A percentile compares a stretch with the other conserved stretches of the same genome.
phyloP scores from a whole-genome alignment of 345 rosid genomes.

The Eutrema japonicum region DNA sequence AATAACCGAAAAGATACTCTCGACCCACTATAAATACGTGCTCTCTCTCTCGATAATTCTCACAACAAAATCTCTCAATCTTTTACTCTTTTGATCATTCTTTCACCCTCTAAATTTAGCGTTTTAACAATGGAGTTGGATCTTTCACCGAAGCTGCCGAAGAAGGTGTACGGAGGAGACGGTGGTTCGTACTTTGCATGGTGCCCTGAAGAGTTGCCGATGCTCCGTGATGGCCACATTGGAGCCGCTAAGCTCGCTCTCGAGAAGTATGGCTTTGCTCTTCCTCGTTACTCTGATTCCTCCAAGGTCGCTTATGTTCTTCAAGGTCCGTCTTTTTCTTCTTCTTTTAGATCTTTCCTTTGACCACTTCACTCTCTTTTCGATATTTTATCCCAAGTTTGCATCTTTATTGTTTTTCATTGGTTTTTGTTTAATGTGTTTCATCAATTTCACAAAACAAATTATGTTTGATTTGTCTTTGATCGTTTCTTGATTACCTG shows the following conservation, averaged over 20 bases:
- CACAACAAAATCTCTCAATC: slow-evolving; percentile 8
- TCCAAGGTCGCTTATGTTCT: slow-evolving; percentile 90
- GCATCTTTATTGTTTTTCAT: neutral
- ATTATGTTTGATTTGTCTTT: too few relatives aligned
- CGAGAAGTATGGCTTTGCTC: slow-evolving; percentile 78
- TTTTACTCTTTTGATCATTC: too few relatives aligned
- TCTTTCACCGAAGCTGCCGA: slow-evolving; percentile 73
- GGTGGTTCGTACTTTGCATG: slow-evolving; percentile 86
- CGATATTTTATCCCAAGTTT: neutral
- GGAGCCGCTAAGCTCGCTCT: slow-evolving; percentile 92
- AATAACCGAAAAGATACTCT: neutral
- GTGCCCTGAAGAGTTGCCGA: slow-evolving; percentile 77
- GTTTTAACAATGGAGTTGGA: slow-evolving; percentile 66
- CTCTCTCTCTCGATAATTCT: neutral
- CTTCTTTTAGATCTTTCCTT: neutral
- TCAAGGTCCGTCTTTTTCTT: slow-evolving; percentile 54
- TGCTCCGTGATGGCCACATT: slow-evolving; percentile 75
- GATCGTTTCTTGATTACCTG: neutral
- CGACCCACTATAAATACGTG: slow-evolving; percentile 9
- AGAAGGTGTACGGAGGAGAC: slow-evolving; percentile 65
- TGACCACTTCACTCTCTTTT: neutral
- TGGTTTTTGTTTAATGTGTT: neutral
- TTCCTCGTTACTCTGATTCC: slow-evolving; percentile 89
- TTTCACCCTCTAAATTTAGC: neutral
- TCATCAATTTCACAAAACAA: neutral